Evolutionary conservation across 495 filamentous ascomycete genomes (phyloP), one percentile per base, ranked within the genome.

Genomic region (Aspergillus conjunctus): DNA sequence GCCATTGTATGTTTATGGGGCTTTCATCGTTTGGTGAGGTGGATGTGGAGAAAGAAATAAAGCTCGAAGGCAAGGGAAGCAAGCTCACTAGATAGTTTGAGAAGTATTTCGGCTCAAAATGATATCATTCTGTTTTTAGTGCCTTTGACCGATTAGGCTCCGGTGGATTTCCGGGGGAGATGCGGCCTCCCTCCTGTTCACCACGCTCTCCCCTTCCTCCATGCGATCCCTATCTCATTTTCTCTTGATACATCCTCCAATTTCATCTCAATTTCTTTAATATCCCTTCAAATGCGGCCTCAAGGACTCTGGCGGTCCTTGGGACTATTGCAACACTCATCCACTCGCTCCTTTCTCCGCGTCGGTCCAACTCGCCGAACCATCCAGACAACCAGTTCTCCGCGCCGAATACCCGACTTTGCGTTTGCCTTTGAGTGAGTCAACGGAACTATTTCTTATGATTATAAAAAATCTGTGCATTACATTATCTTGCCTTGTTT

Each of bases 361-460:
- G 51, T 61, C 34, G 51, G 41, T 37, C 9, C 45, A 48, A 53
- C 61, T 39, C 67, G 65, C 20, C 68, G 73, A 37, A 58, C 62
- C 55, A 59, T 75, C 51, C 73, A 76, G 59, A 77, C 69, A 32
- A 60, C 66, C 53, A 75, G 61, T 58, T 65, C 69, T 21, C 44
- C 63, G 32, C 48, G 67, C 20, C 73, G 66, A 37, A 57, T 81
- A 52, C 84, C 87, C 14, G 78, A 84, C 70, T 91, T 90, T 65
- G 91, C 88, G 7, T 94, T 95, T 76, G 90, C 88, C 15, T 92
- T 95, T 68, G 91, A 95, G 89, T 92, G 82, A 72, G 83, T 77
- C 50, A 2, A 10, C 63, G 51, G 58, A 61, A 41, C 11, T 41
- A 14, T 41, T 0, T 4, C 37, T 4, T 41, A 41, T 8, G 32